Evolutionary conservation across 176 grass and related monocot genomes (phyloP), one percentile per base, ranked within the genome.

Genomic region (Echinochloa phyllopogon): DNA sequence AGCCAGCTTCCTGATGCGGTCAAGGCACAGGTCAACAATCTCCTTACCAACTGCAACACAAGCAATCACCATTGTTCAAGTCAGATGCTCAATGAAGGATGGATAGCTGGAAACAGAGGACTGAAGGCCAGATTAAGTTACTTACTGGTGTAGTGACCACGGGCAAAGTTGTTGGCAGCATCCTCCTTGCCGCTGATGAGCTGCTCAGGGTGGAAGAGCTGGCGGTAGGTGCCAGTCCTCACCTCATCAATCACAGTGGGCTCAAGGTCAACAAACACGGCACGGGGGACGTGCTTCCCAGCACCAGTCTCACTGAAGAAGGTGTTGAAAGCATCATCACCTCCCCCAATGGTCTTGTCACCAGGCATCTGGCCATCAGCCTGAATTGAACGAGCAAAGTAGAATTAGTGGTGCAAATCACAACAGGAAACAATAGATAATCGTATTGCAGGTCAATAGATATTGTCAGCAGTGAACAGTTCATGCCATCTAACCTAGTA

Each of bases 321-420:
- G 75, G 90, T 92, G 87, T 89, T 92, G 90, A 92, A 92, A 20
- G 90, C 90, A 81, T 92, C 90, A 84, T 92, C 90, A 81, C 90
- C 90, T 76, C 90, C 90, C 0, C 90, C 87, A 29, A 86, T 1
- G 3, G 90, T 92, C 73, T 82, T 92, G 90, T 92, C 90, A 86
- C 82, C 67, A 1, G 87, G 83, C 90, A 92, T 92, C 81, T 89
- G 90, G 11, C 90, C 90, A 71, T 92, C 87, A 44, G 90, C n/a
- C 90, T 92, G 48, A 47, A 76, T 1, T 38, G 17, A 36, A 38
- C 5, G 39, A 7, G 63, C 1, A 24, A 50, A 7, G 1, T 8
- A 14, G 21, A 0, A 33, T 89, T 76, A 89, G 6, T 14, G 0
- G 8, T 59, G 57, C 0, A 79, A 55, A 0, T 6, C 1, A 78